These are phyloP conservation scores for Arthroderma sp. DNA, from an alignment of 2,329 filamentous ascomycete genomes.

Conservation along the genomic window DNA sequence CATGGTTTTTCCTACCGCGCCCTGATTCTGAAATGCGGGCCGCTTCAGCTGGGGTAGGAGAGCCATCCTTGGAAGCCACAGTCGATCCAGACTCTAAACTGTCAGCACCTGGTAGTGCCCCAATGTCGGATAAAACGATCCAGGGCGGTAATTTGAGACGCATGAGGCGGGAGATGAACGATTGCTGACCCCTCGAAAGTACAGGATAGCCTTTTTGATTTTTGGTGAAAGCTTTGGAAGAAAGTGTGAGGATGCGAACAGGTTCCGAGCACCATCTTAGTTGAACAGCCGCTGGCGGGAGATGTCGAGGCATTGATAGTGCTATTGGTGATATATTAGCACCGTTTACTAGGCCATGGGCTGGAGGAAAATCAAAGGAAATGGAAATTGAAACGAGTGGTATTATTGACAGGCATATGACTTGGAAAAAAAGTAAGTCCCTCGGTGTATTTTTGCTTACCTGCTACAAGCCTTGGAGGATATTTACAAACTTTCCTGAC, in stretches of 20 bases:
- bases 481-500: slow-evolving; percentile 81
- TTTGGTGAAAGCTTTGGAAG: slow-evolving; percentile 40
- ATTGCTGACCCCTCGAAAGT: slow-evolving; percentile 45
- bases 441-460: slow-evolving; percentile 43
- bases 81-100: slow-evolving; percentile 11
- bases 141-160: slow-evolving; percentile 45
- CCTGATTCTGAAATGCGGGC: slow-evolving; percentile 27
- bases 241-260: slow-evolving; percentile 42
- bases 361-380: neutral
- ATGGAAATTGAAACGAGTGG: neutral
- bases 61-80: slow-evolving; percentile 11
- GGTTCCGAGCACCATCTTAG: slow-evolving; percentile 53
- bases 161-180: slow-evolving; percentile 43
- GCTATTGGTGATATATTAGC: slow-evolving; percentile 26
- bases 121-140: slow-evolving; percentile 47
- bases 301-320: slow-evolving; percentile 43
- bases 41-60: slow-evolving; percentile 58
- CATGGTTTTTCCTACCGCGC: slow-evolving; percentile 37
- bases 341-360: slow-evolving; percentile 9
- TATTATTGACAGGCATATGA: neutral
- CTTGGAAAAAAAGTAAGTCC: neutral
- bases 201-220: slow-evolving; percentile 48
- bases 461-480: slow-evolving; percentile 63
- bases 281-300: slow-evolving; percentile 44
- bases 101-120: slow-evolving; percentile 38